These are phyloP conservation scores for Madurella fahalii DNA, from an alignment of 2,329 filamentous ascomycete genomes.

Conservation along the genomic window DNA sequence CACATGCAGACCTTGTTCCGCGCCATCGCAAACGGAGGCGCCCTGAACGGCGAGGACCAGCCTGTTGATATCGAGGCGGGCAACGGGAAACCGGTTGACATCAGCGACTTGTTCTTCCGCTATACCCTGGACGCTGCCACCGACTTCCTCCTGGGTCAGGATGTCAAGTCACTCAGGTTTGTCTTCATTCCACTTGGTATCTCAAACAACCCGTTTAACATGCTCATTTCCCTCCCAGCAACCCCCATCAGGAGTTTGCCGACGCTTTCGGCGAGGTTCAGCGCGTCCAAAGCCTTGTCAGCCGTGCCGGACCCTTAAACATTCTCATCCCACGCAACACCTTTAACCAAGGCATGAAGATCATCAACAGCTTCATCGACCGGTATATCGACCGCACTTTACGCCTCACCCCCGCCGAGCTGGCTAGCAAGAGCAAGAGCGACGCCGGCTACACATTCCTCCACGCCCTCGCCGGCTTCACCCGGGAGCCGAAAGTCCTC, in stretches of 20 bases:
- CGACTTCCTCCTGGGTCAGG: constrained; percentile 77
- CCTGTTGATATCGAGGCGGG: constrained; percentile 59
- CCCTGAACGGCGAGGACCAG: constrained; percentile 56
- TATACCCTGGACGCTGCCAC: constrained; percentile 82
- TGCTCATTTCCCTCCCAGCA: constrained; percentile 32
- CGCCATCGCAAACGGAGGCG: constrained; percentile 57
- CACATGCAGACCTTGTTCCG: constrained; percentile 72
- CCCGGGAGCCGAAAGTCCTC: constrained; percentile 65
- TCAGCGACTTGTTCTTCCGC: constrained; percentile 76
- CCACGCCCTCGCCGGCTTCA: constrained; percentile 78
- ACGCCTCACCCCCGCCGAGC: constrained; percentile 63
- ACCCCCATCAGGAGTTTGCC: constrained; percentile 65
- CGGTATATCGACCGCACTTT: constrained; percentile 74
- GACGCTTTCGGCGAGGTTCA: constrained; percentile 78
- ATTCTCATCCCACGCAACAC: constrained; percentile 57
- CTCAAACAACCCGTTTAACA: neutral
- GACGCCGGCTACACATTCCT: constrained; percentile 78
- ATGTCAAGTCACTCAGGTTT: constrained; percentile 60
- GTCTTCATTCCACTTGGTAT: constrained; percentile 8
- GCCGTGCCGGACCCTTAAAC: constrained; percentile 61
- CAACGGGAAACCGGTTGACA: constrained; percentile 62
- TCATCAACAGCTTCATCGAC: constrained; percentile 72
- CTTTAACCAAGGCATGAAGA: constrained; percentile 61
- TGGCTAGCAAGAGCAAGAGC: constrained; percentile 67
- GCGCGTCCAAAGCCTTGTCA: constrained; percentile 63